A percentile compares a stretch with the other conserved stretches of the same genome.
Conservation (phyloP, 768 basidiomycete species). For the Kwoniella sp. region DNA sequence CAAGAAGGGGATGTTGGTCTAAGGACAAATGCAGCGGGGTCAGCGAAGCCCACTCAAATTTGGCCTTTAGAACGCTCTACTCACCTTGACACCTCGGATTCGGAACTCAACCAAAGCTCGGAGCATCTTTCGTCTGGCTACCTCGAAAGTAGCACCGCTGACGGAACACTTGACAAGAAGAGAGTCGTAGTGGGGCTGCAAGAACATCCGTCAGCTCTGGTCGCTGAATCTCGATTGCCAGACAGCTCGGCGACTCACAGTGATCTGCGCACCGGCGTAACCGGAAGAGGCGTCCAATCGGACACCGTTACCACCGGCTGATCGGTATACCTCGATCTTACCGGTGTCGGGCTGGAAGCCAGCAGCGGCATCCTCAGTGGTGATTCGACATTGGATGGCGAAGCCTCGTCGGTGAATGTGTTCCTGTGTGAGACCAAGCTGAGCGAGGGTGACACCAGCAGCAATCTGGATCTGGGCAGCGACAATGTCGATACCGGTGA, state of each 20-base stretch:
- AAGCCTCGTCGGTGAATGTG: constrained; percentile 94
- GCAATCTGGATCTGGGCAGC: constrained; percentile 99
- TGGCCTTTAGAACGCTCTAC: neutral
- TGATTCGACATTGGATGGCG: constrained; percentile 97
- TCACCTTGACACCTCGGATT: constrained; percentile 92
- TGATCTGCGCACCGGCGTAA: constrained; percentile 98
- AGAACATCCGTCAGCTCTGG: constrained; percentile 11
- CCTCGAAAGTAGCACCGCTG: constrained; percentile 96
- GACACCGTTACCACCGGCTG: constrained; percentile 97
- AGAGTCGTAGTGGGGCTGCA: constrained; percentile 94
- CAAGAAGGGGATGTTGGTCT: constrained; percentile 99
- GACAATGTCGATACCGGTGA: constrained; percentile 98
- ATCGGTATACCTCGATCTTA: constrained; percentile 98
- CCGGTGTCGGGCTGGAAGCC: constrained; percentile 98
- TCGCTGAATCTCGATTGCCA: too few relatives aligned
- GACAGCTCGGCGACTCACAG: constrained; percentile 61
- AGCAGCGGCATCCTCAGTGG: constrained; percentile 90
- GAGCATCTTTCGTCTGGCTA: constrained; percentile 97
- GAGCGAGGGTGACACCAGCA: constrained; percentile 92
- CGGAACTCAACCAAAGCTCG: constrained; percentile 99
- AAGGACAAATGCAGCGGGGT: neutral
- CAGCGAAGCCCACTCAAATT: neutral
- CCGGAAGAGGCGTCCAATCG: constrained; percentile 95
- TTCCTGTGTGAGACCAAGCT: constrained; percentile 93
- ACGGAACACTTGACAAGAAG: constrained; percentile 94